These are phyloP conservation scores for Telfairia occidentalis DNA, from an alignment of 331 rosid species.

Conservation along the genomic window DNA sequence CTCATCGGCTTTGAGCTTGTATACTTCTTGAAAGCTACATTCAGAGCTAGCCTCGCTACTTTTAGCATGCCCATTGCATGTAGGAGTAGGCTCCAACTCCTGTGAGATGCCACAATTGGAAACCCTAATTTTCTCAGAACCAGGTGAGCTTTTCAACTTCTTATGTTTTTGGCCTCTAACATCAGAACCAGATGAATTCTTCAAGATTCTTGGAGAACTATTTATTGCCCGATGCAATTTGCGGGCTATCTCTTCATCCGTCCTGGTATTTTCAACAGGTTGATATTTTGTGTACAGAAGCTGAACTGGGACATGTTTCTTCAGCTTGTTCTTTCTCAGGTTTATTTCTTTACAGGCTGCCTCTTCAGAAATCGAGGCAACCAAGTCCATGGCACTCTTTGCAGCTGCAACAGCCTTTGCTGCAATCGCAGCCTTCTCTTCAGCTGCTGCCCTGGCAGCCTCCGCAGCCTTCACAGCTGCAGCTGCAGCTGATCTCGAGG, in stretches of 20 bases:
- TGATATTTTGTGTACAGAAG: constrained; percentile 77
- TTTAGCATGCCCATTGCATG: constrained; percentile 43
- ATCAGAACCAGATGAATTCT: constrained; percentile 56
- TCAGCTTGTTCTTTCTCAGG: constrained; percentile 62
- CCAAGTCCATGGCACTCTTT: constrained; percentile 77
- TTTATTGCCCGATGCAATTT: constrained; percentile 82
- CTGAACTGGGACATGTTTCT: constrained; percentile 92
- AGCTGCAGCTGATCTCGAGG: constrained; percentile 48
- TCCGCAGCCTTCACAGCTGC: constrained; percentile 66
- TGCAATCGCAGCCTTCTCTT: constrained; percentile 73
- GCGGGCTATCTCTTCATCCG: constrained; percentile 87
- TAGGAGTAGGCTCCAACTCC: constrained; percentile 39
- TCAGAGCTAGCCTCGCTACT: constrained; percentile 39
- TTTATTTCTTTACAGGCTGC: constrained; percentile 38
- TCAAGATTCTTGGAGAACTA: constrained; percentile 80
- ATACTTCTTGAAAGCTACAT: constrained; percentile 39
- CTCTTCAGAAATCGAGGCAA: constrained; percentile 73
- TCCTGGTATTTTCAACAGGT: constrained; percentile 60
- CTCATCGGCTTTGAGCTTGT: constrained; percentile 47
- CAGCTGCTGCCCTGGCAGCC: constrained; percentile 70
- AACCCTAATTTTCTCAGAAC: constrained; percentile 38
- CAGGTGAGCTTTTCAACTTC: constrained; percentile 49
- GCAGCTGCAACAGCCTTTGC: constrained; percentile 82
- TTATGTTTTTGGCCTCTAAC: constrained; percentile 50
- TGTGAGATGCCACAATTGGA: constrained; percentile 30